These are phyloP conservation scores for Chamaecrista fasciculata DNA, from an alignment of 306 rosid species.

Conservation along the genomic window DNA sequence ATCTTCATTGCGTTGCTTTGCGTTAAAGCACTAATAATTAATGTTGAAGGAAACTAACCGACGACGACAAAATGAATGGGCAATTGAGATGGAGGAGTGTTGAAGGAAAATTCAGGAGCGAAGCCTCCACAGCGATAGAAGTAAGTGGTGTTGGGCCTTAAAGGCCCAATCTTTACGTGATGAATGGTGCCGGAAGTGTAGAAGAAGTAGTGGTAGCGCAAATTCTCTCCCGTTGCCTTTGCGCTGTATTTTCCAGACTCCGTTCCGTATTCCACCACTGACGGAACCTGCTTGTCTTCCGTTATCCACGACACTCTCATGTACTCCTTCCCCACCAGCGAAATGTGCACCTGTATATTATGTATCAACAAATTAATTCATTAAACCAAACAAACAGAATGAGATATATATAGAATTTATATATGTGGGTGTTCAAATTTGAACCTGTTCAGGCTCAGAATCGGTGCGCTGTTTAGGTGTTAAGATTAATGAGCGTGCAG, in stretches of 20 bases:
- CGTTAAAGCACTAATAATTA: too few relatives aligned
- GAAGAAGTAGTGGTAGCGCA: conserved; percentile 35
- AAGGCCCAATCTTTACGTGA: conserved; percentile 36
- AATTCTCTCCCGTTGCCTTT: conserved; percentile 17
- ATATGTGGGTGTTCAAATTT: not conserved
- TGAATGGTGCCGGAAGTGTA: conserved; percentile 41
- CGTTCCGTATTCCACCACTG: conserved; percentile 44
- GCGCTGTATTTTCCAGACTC: conserved; percentile 30
- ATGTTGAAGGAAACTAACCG: conserved; percentile 63
- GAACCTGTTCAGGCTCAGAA: conserved; percentile 53
- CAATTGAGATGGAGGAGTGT: conserved; percentile 52
- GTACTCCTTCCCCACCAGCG: conserved; percentile 59
- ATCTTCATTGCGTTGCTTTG: too few relatives aligned
- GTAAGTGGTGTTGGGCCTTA: conserved; percentile 35
- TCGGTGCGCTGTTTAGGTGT: conserved; percentile 36
- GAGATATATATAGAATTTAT: not conserved
- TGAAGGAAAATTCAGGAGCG: conserved; percentile 60
- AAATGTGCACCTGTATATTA: conserved; percentile 59
- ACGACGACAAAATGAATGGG: conserved; percentile 66
- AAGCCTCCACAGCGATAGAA: conserved; percentile 41
- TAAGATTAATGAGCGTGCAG: conserved; percentile 31
- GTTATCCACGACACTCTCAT: conserved; percentile 79
- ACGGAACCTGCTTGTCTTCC: conserved; percentile 27
- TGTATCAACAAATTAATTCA: not conserved
- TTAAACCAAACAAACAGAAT: too few relatives aligned